A percentile compares a stretch with the other conserved stretches of the same genome.
Evolutionary conservation across 2,329 filamentous ascomycete species (phyloP).

Genomic region (Pseudogymnoascus sp.): DNA sequence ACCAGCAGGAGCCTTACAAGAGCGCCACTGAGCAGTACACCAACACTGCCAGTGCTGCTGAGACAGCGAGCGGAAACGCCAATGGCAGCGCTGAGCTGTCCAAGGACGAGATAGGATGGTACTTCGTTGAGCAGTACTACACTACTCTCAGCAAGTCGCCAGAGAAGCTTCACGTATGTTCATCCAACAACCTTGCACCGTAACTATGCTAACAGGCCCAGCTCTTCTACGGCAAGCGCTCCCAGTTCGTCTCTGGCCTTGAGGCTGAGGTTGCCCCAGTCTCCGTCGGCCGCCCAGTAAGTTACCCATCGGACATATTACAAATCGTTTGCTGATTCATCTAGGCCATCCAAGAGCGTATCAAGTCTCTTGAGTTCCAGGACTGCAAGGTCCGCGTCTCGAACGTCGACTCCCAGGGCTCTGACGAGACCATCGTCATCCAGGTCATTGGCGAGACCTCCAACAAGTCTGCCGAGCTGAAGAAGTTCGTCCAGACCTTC

Average conservation of each 20-base stretch:
- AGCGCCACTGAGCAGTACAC: constrained; percentile 26
- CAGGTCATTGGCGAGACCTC: constrained; percentile 97
- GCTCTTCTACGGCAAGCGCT: constrained; percentile 94
- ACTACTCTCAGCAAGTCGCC: constrained; percentile 91
- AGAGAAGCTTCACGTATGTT: constrained; percentile 75
- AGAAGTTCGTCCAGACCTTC: constrained; percentile 97
- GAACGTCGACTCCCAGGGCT: constrained; percentile 94
- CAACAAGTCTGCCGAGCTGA: constrained; percentile 82
- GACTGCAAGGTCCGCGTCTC: constrained; percentile 97
- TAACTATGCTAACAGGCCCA: constrained; percentile 27
- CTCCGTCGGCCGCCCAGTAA: constrained; percentile 77
- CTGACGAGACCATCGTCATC: constrained; percentile 88
- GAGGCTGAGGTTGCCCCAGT: constrained; percentile 86
- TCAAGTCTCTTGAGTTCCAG: constrained; percentile 86
- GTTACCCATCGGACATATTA: constrained; percentile 26
- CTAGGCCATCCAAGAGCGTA: constrained; percentile 87
- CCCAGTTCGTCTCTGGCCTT: constrained; percentile 85
- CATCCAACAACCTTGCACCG: neutral
- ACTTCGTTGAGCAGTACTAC: constrained; percentile 99
- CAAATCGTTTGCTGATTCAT: constrained; percentile 16
- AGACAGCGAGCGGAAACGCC: constrained; percentile 25
- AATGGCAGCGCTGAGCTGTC: constrained; percentile 41
- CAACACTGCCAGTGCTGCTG: constrained; percentile 24
- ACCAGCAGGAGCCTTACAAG: constrained; percentile 29
- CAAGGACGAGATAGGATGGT: constrained; percentile 98